phyloP scores from a whole-genome alignment of 2,329 filamentous ascomycete genomes.

The Helotiales sp. region DNA sequence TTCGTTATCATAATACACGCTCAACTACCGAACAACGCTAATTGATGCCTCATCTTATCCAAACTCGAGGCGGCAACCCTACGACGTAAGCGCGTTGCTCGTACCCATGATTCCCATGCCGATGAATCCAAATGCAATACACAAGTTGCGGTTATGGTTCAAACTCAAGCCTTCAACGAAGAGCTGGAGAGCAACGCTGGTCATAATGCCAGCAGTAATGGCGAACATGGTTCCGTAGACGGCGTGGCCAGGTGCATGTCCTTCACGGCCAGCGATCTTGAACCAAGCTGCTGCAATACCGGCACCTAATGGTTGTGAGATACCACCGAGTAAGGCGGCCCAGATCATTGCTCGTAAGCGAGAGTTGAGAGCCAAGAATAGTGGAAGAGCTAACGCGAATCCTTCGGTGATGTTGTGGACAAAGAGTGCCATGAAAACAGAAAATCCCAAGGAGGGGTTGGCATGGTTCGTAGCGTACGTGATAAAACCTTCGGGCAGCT shows the following conservation, averaged over 20 bases:
- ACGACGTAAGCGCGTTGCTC: conserved; percentile 79
- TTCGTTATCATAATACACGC: neutral
- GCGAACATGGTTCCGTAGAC: conserved; percentile 84
- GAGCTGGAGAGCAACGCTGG: conserved; percentile 84
- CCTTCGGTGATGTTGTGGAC: conserved; percentile 99
- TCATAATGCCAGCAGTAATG: conserved; percentile 90
- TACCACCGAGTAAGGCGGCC: conserved; percentile 79
- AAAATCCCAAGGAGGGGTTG: conserved; percentile 82
- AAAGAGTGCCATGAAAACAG: conserved; percentile 92
- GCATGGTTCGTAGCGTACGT: conserved; percentile 98
- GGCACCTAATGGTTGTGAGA: conserved; percentile 85
- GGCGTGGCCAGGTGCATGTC: conserved; percentile 52
- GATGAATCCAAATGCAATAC: conserved; percentile 77
- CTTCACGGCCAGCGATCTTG: conserved; percentile 59
- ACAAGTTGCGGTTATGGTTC: conserved; percentile 76
- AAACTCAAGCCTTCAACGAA: conserved; percentile 84
- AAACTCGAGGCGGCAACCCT: neutral
- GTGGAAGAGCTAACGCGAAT: conserved; percentile 87
- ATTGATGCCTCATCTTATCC: neutral
- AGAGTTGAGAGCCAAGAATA: conserved; percentile 87
- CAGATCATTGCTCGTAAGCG: conserved; percentile 81
- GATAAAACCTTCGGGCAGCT: conserved; percentile 84
- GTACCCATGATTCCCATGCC: conserved; percentile 87
- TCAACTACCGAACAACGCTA: conserved; percentile 6
- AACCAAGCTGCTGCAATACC: conserved; percentile 86